Conservation (phyloP, 2,329 filamentous ascomycete genomes). For the Fusarium fracticaudum region DNA sequence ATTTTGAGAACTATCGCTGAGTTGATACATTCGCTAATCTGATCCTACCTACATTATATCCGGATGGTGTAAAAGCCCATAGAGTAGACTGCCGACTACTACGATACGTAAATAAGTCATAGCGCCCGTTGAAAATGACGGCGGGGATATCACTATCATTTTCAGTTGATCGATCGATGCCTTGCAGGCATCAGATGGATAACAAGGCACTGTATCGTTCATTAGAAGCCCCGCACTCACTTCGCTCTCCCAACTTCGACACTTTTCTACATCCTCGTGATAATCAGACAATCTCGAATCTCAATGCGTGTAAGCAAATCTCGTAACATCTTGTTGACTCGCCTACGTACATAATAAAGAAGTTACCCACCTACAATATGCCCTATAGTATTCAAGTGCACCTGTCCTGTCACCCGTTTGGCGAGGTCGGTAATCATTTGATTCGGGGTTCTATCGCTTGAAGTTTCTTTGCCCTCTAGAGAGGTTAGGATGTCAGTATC, state of each 20-base stretch:
- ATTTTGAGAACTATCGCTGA: background rate
- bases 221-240: background rate
- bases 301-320: background rate
- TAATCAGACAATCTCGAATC: background rate
- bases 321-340: background rate
- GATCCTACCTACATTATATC: background rate
- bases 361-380: background rate
- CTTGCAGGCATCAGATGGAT: background rate
- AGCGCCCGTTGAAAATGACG: slow-evolving; percentile 1
- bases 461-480: background rate
- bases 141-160: background rate
- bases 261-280: background rate
- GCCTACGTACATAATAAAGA: background rate
- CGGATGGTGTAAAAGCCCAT: background rate
- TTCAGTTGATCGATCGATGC: background rate
- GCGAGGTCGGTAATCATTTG: background rate
- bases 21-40: background rate
- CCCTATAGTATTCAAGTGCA: background rate
- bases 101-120: background rate
- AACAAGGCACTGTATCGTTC: background rate
- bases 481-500: background rate
- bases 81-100: background rate
- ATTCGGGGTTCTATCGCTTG: too few relatives aligned
- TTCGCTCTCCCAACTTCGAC: background rate
- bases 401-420: background rate